Conservation (phyloP, 1,284 basidiomycete genomes). For the Schizophyllum amplum region DNA sequence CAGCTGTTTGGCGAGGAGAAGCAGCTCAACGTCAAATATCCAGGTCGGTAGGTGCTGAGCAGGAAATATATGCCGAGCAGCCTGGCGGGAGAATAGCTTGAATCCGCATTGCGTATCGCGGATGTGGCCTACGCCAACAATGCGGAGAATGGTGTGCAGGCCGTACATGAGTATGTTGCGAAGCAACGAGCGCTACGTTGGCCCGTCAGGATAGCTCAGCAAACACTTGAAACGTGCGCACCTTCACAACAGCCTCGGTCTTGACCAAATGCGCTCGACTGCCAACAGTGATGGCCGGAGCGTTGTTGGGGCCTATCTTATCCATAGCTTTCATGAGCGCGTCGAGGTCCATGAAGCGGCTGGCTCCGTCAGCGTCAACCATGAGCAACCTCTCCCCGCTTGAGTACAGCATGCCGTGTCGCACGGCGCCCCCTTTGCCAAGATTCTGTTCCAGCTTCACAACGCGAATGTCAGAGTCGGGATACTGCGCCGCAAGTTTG, state of each 20-base stretch:
- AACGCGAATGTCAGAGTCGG: constrained; percentile 58
- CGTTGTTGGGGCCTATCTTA: constrained; percentile 36
- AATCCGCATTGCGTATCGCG: constrained; percentile 96
- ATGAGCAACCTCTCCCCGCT: constrained; percentile 79
- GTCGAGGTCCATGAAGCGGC: constrained; percentile 76
- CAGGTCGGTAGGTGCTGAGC: constrained; percentile 77
- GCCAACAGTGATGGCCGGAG: constrained; percentile 70
- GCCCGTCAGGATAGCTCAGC: too few species aligned
- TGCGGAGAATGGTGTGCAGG: constrained; percentile 76
- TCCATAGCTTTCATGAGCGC: constrained; percentile 71
- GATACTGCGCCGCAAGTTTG: constrained; percentile 49
- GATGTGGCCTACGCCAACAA: constrained; percentile 82
- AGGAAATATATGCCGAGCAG: constrained; percentile 78
- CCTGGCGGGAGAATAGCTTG: constrained; percentile 82
- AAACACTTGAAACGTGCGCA: constrained; percentile 25
- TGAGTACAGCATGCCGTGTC: constrained; percentile 80
- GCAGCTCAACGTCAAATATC: constrained; percentile 94
- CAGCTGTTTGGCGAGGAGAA: constrained; percentile 79
- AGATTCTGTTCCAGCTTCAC: constrained; percentile 74
- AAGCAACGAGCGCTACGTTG: constrained; percentile 66
- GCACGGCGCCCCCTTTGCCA: constrained; percentile 89
- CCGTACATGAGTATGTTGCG: constrained; percentile 91
- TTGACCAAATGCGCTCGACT: constrained; percentile 88
- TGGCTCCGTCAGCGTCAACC: constrained; percentile 92
- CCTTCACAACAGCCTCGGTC: constrained; percentile 92